phyloP scores from a whole-genome alignment of 2,329 filamentous ascomycete genomes.

The Chaetoscypha palmicola region DNA sequence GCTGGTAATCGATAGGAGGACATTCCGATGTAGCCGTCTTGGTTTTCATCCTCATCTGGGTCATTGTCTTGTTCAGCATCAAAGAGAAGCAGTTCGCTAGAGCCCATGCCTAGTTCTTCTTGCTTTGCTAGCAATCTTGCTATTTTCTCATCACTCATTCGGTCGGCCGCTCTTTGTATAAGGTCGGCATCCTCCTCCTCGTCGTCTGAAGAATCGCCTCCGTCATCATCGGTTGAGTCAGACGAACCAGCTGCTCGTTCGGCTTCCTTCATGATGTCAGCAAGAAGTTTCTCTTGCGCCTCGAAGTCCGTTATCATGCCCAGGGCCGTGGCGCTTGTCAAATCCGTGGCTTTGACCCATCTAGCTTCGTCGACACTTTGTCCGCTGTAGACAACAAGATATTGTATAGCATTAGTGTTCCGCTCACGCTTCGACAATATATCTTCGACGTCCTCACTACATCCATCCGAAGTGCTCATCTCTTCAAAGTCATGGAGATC shows the following conservation, averaged over 20 bases:
- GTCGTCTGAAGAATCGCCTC: slow-evolving; percentile 32
- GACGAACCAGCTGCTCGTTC: slow-evolving; percentile 18
- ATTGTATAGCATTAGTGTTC: slow-evolving; percentile 39
- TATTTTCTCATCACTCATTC: slow-evolving; percentile 56
- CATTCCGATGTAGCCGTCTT: slow-evolving; percentile 4
- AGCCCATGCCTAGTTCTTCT: slow-evolving; percentile 54
- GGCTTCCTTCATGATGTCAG: slow-evolving; percentile 21
- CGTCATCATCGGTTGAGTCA: slow-evolving; percentile 29
- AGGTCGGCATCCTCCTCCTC: slow-evolving; percentile 32
- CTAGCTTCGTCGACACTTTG: slow-evolving; percentile 39
- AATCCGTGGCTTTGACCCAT: slow-evolving; percentile 37
- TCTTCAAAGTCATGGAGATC: slow-evolving; percentile 41
- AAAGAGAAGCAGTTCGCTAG: slow-evolving; percentile 51
- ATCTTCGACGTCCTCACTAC: slow-evolving; percentile 34
- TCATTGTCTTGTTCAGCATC: slow-evolving; percentile 35
- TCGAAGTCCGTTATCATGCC: slow-evolving; percentile 32
- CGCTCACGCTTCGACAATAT: slow-evolving; percentile 41
- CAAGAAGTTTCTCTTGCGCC: slow-evolving; percentile 27
- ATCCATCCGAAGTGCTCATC: slow-evolving; percentile 43
- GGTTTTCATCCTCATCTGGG: slow-evolving; percentile 27
- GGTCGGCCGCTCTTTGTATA: slow-evolving; percentile 29
- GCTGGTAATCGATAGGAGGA: slow-evolving; percentile 4
- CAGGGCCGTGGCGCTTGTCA: slow-evolving; percentile 29
- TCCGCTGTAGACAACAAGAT: slow-evolving; percentile 43
- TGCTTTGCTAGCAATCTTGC: slow-evolving; percentile 55